Evolutionary conservation across 352 stramenopile species (phyloP), one percentile per base, ranked within the genome.

Genomic region (Elongisporangium prolatum): DNA sequence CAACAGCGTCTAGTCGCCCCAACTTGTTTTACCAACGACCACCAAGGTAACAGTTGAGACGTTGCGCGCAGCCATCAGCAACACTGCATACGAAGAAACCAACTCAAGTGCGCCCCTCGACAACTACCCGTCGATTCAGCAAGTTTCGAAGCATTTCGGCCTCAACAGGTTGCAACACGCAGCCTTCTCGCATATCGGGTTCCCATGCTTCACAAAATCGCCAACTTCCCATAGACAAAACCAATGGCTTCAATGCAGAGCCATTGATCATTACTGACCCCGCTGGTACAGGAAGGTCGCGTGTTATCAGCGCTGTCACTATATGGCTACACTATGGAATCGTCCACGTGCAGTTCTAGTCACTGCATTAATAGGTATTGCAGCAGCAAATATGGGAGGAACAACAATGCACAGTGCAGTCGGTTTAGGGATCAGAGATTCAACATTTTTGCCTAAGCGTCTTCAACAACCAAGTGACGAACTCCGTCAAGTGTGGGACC

Each of bases 391-490:
- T 53, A 40, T 70, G 16, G 24, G 21, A 0, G 66, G 66, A 20
- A 51, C 4, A 21, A 74, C 59, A 1, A 69, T 74, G 38, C 66
- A 74, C 38, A 57, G 40, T 9, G 67, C 56, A 2, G 52, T 69
- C 20, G 54, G 50, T 2, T 21, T 69, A 0, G 59, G 55, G 1
- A 63, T 65, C 21, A 67, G 60, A 16, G 1, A 20, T 2, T 37
- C 21, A 1, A 0, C 2, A 1, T 21, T 71, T n/a, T n/a, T n/a
- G 6, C 63, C 63, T 3, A 25, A 34, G 4, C 34, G 55, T 16
- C 44, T 67, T 3, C 1, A 17, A 14, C 24, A 54, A 8, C 64
- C 65, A 28, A 52, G 14, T 10, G 59, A 67, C 11, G 22, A 52
- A 0, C 3, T 68, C 4, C 51, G 65, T 0, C 24, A 21, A 2